These are phyloP conservation scores for Lolium perenne DNA, from an alignment of 176 grass and related monocot genomes.

Conservation along the genomic window DNA sequence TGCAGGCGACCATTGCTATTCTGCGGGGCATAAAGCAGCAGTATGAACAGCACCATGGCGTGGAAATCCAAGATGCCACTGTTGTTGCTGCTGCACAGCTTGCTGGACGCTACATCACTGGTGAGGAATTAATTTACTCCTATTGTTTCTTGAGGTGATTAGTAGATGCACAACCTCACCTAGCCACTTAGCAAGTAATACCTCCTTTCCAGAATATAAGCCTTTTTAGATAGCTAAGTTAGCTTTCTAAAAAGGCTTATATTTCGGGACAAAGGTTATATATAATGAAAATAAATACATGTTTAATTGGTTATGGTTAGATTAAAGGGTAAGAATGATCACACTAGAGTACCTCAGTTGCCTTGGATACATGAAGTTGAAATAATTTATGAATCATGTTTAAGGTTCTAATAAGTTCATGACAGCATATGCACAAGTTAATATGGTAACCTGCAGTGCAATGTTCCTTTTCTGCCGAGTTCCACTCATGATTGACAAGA, in stretches of 20 bases:
- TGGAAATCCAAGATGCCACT: conserved; percentile 21
- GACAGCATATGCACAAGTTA: background rate
- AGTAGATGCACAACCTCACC: background rate
- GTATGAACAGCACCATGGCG: conserved; percentile 4
- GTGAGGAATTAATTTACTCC: conserved; percentile 6
- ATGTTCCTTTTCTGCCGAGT: background rate
- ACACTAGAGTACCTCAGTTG: background rate
- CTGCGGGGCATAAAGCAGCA: conserved; percentile 5
- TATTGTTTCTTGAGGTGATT: background rate
- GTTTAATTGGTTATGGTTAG: background rate
- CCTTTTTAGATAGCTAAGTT: no score
- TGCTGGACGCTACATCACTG: background rate
- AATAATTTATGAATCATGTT: background rate
- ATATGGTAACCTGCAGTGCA: background rate
- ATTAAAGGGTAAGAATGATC: conserved; percentile 7
- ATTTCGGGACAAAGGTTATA: no score
- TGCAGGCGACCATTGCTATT: background rate
- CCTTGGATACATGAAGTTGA: background rate
- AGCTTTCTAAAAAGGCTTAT: no score
- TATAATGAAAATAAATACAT: background rate
- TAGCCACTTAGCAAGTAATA: background rate
- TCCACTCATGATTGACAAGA: background rate
- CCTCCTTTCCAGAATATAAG: no score
- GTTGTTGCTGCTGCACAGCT: conserved; percentile 1
- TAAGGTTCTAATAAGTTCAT: background rate